These are phyloP conservation scores for Gossypium mustelinum DNA, from an alignment of 345 rosid species.

Conservation along the genomic window DNA sequence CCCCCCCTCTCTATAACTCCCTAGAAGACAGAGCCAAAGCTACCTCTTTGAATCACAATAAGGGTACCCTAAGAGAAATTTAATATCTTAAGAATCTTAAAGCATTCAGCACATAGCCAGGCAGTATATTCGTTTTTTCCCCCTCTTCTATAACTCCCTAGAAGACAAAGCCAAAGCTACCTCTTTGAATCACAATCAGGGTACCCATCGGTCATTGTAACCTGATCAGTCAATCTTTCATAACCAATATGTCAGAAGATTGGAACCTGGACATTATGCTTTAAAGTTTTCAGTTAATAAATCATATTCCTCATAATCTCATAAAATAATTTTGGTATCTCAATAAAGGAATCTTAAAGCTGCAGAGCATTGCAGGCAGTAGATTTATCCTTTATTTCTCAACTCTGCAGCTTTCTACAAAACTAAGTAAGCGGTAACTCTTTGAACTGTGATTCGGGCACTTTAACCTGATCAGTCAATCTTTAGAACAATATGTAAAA, in stretches of 20 bases:
- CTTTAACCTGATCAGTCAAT: too few species aligned
- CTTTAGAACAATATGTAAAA: too few species aligned
- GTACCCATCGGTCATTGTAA: background rate
- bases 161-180: background rate
- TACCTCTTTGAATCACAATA: background rate
- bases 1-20: background rate
- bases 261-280: background rate
- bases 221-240: constrained; percentile 18
- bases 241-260: background rate
- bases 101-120: background rate
- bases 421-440: too few species aligned
- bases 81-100: background rate
- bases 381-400: background rate
- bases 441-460: too few species aligned
- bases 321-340: background rate
- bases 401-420: too few species aligned
- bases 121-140: background rate
- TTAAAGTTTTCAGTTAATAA: background rate
- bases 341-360: background rate
- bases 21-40: background rate
- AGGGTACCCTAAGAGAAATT: background rate
- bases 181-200: background rate
- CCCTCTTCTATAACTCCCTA: background rate
- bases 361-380: background rate
- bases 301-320: background rate